phyloP scores from a whole-genome alignment of 2,329 filamentous ascomycete genomes.

The Penicillium sp. region DNA sequence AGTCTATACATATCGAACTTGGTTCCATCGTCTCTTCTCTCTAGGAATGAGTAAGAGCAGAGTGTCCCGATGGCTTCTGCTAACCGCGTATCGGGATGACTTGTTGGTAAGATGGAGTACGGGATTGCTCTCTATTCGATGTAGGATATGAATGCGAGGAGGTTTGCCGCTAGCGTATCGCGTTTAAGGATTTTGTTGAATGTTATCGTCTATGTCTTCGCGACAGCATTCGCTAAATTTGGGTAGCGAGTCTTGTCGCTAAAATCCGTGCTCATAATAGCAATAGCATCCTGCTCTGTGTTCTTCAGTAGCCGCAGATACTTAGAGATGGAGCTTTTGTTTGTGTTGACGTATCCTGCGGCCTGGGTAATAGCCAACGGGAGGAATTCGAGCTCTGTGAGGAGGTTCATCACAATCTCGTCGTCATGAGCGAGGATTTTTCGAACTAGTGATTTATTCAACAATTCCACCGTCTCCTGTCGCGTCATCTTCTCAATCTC shows the following conservation, averaged over 20 bases:
- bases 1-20: constrained; percentile 32
- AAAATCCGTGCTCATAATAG: constrained; percentile 24
- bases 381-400: constrained; percentile 23
- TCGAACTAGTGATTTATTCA: neutral
- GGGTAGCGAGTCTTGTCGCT: constrained; percentile 26
- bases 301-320: constrained; percentile 28
- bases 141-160: constrained; percentile 35
- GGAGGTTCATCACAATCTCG: constrained; percentile 5
- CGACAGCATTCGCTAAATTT: constrained; percentile 23
- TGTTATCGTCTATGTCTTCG: constrained; percentile 39
- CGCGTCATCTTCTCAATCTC: constrained; percentile 20
- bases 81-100: constrained; percentile 1
- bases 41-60: constrained; percentile 35
- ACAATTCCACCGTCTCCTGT: constrained; percentile 7
- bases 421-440: constrained; percentile 1
- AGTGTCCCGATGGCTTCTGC: constrained; percentile 35
- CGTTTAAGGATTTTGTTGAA: constrained; percentile 36
- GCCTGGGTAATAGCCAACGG: constrained; percentile 31
- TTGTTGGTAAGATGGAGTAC: constrained; percentile 33
- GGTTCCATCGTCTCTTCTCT: constrained; percentile 13
- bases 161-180: constrained; percentile 34
- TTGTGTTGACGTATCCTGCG: constrained; percentile 24
- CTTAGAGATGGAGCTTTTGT: neutral
- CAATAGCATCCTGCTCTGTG: constrained; percentile 7
- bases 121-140: constrained; percentile 30